Percentiles rank a stretch among this genome's conserved stretches.
Conservation (phyloP, 176 grass and related monocot species). For the Carex littledalei region DNA sequence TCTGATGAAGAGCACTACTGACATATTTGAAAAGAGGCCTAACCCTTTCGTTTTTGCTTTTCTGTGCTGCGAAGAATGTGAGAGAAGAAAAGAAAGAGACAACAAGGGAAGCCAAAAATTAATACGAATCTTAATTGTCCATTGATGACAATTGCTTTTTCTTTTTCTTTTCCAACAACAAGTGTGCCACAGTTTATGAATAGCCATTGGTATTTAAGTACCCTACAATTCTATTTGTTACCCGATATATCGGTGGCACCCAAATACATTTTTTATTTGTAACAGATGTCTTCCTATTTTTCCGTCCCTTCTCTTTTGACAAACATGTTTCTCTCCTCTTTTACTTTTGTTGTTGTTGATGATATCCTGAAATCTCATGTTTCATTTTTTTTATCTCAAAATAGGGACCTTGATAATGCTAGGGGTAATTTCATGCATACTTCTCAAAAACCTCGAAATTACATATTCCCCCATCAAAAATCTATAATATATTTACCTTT, state of each 20-base stretch:
- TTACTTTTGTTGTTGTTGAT: too few relatives aligned
- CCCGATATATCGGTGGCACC: neutral
- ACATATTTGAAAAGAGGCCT: conserved; percentile 5
- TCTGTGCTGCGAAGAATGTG: neutral
- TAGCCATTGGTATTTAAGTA: neutral
- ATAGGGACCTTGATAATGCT: too few relatives aligned
- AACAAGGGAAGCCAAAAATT: conserved; percentile 13
- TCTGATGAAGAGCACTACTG: neutral
- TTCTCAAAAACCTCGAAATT: too few relatives aligned
- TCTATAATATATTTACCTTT: too few relatives aligned
- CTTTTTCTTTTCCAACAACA: neutral
- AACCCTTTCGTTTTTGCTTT: conserved; percentile 6
- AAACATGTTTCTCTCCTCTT: too few relatives aligned
- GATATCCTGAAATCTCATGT: too few relatives aligned
- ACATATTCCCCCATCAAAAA: too few relatives aligned
- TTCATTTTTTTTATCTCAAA: too few relatives aligned
- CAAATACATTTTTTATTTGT: neutral
- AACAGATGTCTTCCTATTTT: too few relatives aligned
- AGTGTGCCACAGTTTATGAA: neutral
- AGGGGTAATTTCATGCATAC: too few relatives aligned
- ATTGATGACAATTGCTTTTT: neutral
- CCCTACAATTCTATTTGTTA: neutral
- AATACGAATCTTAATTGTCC: neutral
- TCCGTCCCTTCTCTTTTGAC: too few relatives aligned
- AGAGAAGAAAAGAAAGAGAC: neutral